Percentiles rank a stretch among this genome's conserved stretches.
Evolutionary conservation across 1,139 yeast species (phyloP).

Genomic region (Hyphopichia khmerensis): DNA sequence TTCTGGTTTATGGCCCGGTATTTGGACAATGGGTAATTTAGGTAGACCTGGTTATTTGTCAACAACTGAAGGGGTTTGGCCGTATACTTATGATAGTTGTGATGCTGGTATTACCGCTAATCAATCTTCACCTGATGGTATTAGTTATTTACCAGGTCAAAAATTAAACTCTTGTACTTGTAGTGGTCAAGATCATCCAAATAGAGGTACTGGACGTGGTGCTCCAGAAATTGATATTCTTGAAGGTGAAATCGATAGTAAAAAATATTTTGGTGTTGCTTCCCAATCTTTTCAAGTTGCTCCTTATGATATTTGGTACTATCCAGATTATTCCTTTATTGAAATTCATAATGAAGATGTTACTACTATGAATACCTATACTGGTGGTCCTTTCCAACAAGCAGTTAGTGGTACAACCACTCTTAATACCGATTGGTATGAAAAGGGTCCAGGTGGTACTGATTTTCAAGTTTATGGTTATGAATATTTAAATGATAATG

Average conservation of each 20-base stretch:
- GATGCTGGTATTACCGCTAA: slow-evolving; percentile 91
- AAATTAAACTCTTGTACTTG: slow-evolving; percentile 69
- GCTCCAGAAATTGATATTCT: slow-evolving; percentile 87
- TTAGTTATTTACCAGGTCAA: slow-evolving; percentile 79
- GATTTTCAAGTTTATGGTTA: slow-evolving; percentile 71
- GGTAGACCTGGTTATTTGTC: slow-evolving; percentile 84
- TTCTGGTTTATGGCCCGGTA: slow-evolving; percentile 86
- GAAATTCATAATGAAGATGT: slow-evolving; percentile 60
- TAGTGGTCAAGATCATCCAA: slow-evolving; percentile 76
- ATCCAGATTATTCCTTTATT: slow-evolving; percentile 73
- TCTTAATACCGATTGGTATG: slow-evolving; percentile 75
- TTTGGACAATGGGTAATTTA: slow-evolving; percentile 85
- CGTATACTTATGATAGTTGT: slow-evolving; percentile 77
- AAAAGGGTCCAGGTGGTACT: slow-evolving; percentile 46
- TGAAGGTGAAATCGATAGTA: slow-evolving; percentile 66
- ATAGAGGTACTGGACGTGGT: slow-evolving; percentile 76
- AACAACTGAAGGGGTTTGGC: slow-evolving; percentile 86
- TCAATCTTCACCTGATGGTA: slow-evolving; percentile 80
- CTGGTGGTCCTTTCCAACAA: slow-evolving; percentile 86
- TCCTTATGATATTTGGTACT: slow-evolving; percentile 84
- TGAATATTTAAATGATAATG: slow-evolving; percentile 70
- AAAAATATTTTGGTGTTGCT: slow-evolving; percentile 56
- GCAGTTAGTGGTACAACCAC: slow-evolving; percentile 76
- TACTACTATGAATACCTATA: slow-evolving; percentile 71
- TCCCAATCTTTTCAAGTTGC: slow-evolving; percentile 85